These are phyloP conservation scores for Drosera capensis DNA, from an alignment of 148 eudicot genomes.

Conservation along the genomic window DNA sequence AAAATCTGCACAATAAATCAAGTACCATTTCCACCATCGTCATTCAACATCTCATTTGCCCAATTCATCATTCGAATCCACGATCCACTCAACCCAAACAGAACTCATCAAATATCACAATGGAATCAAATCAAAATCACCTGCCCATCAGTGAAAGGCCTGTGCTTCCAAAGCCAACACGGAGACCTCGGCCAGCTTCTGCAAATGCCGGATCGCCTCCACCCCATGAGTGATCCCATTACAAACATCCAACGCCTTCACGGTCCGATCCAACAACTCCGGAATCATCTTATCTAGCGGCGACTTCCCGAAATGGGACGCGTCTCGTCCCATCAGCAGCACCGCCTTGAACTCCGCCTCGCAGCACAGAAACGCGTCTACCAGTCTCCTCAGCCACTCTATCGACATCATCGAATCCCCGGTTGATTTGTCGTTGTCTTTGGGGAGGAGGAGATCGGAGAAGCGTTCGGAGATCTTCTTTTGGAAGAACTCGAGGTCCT, in stretches of 20 bases:
- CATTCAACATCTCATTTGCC: background rate
- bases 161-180: constrained; percentile 43
- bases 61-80: background rate
- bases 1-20: background rate
- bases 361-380: constrained; percentile 64
- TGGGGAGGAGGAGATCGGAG: constrained; percentile 21
- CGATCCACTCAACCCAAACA: background rate
- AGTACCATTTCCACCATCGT: background rate
- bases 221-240: constrained; percentile 66
- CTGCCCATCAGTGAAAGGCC: constrained; percentile 68
- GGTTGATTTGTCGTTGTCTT: background rate
- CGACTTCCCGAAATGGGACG: constrained; percentile 40
- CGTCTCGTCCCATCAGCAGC: constrained; percentile 50
- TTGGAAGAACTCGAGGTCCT: constrained; percentile 59
- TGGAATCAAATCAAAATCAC: constrained; percentile 10
- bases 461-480: constrained; percentile 50
- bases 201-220: constrained; percentile 47
- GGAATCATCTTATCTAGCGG: constrained; percentile 62
- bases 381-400: constrained; percentile 57
- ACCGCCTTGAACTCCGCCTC: constrained; percentile 82
- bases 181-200: constrained; percentile 43
- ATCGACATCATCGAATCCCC: constrained; percentile 35
- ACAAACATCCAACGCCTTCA: constrained; percentile 71
- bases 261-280: constrained; percentile 51
- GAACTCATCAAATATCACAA: background rate